phyloP scores from a whole-genome alignment of 495 filamentous ascomycete genomes.

The Daldinia decipiens region DNA sequence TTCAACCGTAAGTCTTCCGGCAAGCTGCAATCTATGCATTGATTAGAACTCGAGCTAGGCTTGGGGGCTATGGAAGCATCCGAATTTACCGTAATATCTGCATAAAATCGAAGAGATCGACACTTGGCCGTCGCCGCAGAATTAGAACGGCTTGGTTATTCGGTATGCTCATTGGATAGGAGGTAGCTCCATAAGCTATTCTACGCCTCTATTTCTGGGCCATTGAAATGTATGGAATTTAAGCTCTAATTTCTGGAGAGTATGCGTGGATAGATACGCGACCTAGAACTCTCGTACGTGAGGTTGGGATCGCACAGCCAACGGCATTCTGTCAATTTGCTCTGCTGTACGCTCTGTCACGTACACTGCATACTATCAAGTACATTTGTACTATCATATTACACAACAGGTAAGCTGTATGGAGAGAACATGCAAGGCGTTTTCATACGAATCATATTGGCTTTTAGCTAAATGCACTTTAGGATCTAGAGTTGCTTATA shows the following conservation, averaged over 20 bases:
- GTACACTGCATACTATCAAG: constrained; percentile 26
- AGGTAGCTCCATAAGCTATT: constrained; percentile 11
- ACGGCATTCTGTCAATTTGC: constrained; percentile 34
- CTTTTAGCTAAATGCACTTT: neutral
- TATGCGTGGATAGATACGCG: constrained; percentile 26
- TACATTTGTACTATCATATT: neutral
- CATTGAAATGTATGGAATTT: constrained; percentile 25
- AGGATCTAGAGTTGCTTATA: constrained; percentile 10
- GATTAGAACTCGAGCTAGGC: constrained; percentile 16
- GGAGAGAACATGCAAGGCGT: constrained; percentile 4
- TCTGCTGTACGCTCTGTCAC: constrained; percentile 36
- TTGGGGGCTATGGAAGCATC: constrained; percentile 28
- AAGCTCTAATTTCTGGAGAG: constrained; percentile 21
- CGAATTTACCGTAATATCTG: constrained; percentile 41
- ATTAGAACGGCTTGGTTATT: constrained; percentile 19
- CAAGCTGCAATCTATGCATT: constrained; percentile 23
- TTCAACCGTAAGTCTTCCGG: neutral
- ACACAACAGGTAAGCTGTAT: constrained; percentile 15
- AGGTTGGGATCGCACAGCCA: constrained; percentile 34
- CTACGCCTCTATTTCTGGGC: constrained; percentile 17
- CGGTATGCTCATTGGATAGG: constrained; percentile 21
- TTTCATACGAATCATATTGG: constrained; percentile 4
- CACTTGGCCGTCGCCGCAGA: constrained; percentile 23
- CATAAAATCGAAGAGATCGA: constrained; percentile 42
- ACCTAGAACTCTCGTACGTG: constrained; percentile 24